A percentile compares a stretch with the other conserved stretches of the same genome.
Evolutionary conservation across 164 flowering plant species (phyloP).

Genomic region (Pachysandra terminalis): DNA sequence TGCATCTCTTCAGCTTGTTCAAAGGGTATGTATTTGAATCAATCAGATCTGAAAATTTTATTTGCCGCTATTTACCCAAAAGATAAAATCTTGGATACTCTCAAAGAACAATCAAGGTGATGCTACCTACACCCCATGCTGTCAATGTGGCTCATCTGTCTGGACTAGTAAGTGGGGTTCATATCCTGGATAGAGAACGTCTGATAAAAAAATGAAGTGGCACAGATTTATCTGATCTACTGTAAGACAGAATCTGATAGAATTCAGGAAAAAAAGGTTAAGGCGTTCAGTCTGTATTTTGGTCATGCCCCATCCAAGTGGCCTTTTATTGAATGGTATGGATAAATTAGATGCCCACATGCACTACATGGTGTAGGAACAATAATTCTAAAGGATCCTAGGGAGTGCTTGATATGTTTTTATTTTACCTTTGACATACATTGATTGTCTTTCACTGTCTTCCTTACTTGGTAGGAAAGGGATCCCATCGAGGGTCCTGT

Average conservation of each 20-base stretch:
- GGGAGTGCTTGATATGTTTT: not conserved
- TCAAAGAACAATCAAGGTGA: not conserved
- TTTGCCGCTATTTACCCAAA: not conserved
- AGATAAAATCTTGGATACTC: not conserved
- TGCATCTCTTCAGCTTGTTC: constrained; percentile 87
- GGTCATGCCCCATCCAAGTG: too few relatives aligned
- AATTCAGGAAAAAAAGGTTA: too few relatives aligned
- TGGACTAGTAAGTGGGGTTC: too few relatives aligned
- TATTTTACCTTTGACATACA: not conserved
- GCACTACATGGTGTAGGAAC: not conserved
- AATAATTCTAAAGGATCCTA: not conserved
- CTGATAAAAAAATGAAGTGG: too few relatives aligned
- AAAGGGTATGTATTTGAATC: constrained; percentile 63
- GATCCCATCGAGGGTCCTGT: constrained; percentile 97
- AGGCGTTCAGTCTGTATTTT: too few relatives aligned
- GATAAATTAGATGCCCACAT: not conserved
- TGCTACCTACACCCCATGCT: not conserved
- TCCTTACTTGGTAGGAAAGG: constrained; percentile 54
- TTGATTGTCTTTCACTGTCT: not conserved
- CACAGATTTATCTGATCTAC: too few relatives aligned
- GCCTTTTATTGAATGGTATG: too few relatives aligned
- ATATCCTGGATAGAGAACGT: too few relatives aligned
- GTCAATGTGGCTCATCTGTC: not conserved
- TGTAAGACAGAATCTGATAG: too few relatives aligned
- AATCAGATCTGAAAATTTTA: not conserved